Evolutionary conservation across 2,329 filamentous ascomycete genomes (phyloP).

Genomic region (Cytospora chrysosperma): DNA sequence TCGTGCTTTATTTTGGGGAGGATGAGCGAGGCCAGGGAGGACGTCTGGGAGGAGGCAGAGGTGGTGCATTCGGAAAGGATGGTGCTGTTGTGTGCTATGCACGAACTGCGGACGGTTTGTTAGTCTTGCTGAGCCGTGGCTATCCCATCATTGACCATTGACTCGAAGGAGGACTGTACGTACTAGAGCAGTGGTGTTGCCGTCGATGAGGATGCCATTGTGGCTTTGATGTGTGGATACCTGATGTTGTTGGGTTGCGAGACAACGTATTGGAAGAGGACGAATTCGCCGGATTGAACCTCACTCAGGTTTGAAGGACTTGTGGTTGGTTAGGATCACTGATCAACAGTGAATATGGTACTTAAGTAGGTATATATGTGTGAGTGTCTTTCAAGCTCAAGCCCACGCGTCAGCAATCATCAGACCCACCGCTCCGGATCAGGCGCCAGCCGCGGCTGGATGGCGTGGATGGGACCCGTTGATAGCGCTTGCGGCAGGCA

Average conservation of each 20-base stretch:
- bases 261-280: background rate
- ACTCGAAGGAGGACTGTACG: conserved; percentile 32
- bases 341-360: too few relatives aligned
- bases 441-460: background rate
- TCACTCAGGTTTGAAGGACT: background rate
- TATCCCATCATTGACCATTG: background rate
- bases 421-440: background rate
- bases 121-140: conserved; percentile 21
- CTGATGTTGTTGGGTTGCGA: background rate
- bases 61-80: conserved; percentile 93
- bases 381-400: background rate
- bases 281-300: background rate
- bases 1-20: conserved; percentile 90
- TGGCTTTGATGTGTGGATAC: background rate
- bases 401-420: conserved; percentile 6
- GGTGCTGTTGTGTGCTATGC: conserved; percentile 89
- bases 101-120: conserved; percentile 60
- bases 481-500: conserved; percentile 9
- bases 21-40: conserved; percentile 86
- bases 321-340: background rate
- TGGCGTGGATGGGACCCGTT: background rate
- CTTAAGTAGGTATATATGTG: too few relatives aligned
- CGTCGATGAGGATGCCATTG: conserved; percentile 71
- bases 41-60: conserved; percentile 77
- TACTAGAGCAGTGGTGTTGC: conserved; percentile 73